Evolutionary conservation across 1,139 yeast genomes (phyloP), one percentile per base, ranked within the genome.

Genomic region (Magnusiomyces clavatus): DNA sequence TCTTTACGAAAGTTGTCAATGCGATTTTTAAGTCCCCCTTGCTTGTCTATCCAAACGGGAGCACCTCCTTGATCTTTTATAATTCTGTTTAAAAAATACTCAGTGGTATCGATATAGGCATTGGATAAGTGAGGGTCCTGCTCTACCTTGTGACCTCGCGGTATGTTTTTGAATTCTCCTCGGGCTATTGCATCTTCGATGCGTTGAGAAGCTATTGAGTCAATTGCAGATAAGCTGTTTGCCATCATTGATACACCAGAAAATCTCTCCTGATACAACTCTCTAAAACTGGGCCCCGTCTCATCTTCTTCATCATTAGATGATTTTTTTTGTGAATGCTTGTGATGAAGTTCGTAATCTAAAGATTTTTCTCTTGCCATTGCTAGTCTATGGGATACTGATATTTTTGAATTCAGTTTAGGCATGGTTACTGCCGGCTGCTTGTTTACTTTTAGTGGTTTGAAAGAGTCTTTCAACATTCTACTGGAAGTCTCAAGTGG

Each of bases 1-100:
- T 41, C 44, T 12, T 42, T 46, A 24, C 88, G 66, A 53, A 86
- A 78, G 0, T 62, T 61, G 1, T 59, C 62, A 4, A 84, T 72
- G 39, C 76, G 77, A 1, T 62, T 57, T 48, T 76, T 77, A 3
- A 86, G 75, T 3, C 77, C 74, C 46, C 80, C 77, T 66, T 88
- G 96, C 51, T 78, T 81, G 60, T 87, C 95, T 36, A 88, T 82
- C 96, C 96, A 88, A 0, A 95, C 94, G 0, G 96, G 96, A 11
- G 82, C 72, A 0, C 86, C 82, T 47, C 86, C 89, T 65, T 88
- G 96, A 46, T 79, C 77, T 58, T 79, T 82, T 54, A 88, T 69
- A 48, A 88, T 82, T 59, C 86, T 81, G 57, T 82, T 83, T 64
- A 88, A 69, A 62, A 86, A 86, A 60, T 77, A 80, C 58, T 79